Percentiles rank a stretch among this genome's conserved stretches.
These are phyloP conservation scores for Ascosphaera acerosa DNA, from an alignment of 2,329 filamentous ascomycete genomes.

Conservation along the genomic window DNA sequence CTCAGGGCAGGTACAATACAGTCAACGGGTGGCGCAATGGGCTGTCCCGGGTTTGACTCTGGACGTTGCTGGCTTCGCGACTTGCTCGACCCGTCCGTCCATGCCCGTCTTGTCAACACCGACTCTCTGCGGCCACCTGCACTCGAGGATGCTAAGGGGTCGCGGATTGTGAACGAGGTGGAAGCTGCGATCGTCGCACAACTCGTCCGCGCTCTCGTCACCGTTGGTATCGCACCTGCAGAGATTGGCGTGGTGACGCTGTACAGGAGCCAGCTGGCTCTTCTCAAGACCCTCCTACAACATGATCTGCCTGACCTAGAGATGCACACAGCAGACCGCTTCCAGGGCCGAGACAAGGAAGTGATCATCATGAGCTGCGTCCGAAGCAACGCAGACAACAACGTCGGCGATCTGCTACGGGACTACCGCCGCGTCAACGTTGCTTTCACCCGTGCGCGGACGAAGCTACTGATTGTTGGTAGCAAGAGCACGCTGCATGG, in stretches of 20 bases:
- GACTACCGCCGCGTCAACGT: conserved; percentile 93
- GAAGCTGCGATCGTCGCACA: conserved; percentile 58
- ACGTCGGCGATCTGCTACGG: conserved; percentile 71
- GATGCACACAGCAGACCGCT: conserved; percentile 91
- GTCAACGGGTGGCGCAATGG: conserved; percentile 10
- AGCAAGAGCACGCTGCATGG: conserved; percentile 48
- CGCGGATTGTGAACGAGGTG: conserved; percentile 66
- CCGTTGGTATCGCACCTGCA: conserved; percentile 42
- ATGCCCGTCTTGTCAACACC: conserved; percentile 75
- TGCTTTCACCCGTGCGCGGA: conserved; percentile 76
- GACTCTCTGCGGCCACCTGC: conserved; percentile 41
- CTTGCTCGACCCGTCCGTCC: conserved; percentile 40
- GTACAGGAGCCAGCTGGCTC: conserved; percentile 72
- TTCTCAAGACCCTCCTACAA: conserved; percentile 50
- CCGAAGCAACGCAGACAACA: conserved; percentile 54
- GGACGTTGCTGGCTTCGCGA: conserved; percentile 50
- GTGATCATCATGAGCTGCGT: conserved; percentile 72
- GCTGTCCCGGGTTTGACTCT: conserved; percentile 29
- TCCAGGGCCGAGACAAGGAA: conserved; percentile 90
- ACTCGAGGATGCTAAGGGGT: conserved; percentile 42
- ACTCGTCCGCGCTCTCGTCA: conserved; percentile 54
- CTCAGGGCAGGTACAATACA: conserved; percentile 6
- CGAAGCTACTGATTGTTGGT: conserved; percentile 72
- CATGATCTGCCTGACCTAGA: conserved; percentile 40
- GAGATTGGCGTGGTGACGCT: conserved; percentile 92